phyloP scores from a whole-genome alignment of 495 filamentous ascomycete species.

The Talaromyces ruber region DNA sequence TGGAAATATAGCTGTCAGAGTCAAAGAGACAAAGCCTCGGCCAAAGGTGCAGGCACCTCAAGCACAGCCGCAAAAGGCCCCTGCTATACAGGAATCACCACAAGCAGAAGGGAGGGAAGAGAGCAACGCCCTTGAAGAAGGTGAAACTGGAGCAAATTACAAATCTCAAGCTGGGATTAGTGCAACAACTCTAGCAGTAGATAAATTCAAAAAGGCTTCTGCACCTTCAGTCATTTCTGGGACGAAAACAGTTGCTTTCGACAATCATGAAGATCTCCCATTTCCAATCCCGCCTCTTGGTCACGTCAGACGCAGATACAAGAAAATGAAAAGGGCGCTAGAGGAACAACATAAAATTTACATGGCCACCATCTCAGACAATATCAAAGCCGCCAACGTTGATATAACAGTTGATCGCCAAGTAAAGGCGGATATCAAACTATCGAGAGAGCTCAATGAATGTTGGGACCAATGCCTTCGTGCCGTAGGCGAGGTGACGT shows the following conservation, averaged over 20 bases:
- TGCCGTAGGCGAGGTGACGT: neutral
- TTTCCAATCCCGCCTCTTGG: neutral
- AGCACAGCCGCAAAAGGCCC: neutral
- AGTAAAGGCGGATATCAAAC: no score
- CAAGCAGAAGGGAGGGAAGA: neutral
- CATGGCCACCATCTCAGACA: neutral
- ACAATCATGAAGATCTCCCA: slow-evolving; percentile 1
- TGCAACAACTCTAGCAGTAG: slow-evolving; percentile 1
- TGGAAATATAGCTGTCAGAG: neutral
- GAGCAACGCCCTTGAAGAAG: neutral
- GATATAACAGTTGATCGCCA: no score
- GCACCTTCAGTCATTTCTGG: neutral
- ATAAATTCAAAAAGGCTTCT: slow-evolving; percentile 4
- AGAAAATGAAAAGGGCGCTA: neutral
- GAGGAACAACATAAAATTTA: neutral
- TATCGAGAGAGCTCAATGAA: neutral
- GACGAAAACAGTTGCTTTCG: slow-evolving; percentile 1
- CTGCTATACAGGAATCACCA: neutral
- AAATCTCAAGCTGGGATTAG: neutral
- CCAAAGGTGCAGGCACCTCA: neutral
- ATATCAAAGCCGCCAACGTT: no score
- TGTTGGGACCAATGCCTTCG: neutral
- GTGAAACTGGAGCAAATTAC: neutral
- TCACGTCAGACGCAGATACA: neutral
- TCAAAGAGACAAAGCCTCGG: neutral